Evolutionary conservation across 768 basidiomycete species (phyloP).

Genomic region (Pisolithus marmoratus): DNA sequence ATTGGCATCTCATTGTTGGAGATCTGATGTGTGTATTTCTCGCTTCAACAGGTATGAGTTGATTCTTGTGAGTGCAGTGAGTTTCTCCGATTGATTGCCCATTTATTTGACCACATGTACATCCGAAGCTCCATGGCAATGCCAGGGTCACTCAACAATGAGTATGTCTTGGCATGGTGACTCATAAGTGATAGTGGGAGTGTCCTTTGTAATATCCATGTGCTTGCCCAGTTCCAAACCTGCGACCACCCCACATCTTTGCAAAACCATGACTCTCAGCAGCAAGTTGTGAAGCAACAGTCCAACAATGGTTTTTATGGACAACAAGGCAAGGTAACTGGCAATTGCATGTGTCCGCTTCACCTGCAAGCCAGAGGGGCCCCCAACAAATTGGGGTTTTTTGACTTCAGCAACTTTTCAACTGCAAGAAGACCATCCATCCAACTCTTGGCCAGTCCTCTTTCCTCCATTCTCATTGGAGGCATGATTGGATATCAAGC

Average conservation of each 20-base stretch:
- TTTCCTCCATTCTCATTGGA: not conserved
- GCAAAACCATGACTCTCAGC: conserved; percentile 27
- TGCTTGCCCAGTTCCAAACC: conserved; percentile 20
- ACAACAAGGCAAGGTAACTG: conserved; percentile 21
- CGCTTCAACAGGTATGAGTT: too few species aligned
- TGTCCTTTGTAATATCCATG: conserved; percentile 7
- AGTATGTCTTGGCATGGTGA: too few species aligned
- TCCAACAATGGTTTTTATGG: conserved; percentile 13
- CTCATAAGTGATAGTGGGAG: too few species aligned
- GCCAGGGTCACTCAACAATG: too few species aligned
- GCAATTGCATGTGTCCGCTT: conserved; percentile 22
- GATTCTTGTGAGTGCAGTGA: too few species aligned
- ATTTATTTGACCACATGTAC: too few species aligned
- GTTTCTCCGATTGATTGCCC: too few species aligned
- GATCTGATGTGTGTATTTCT: too few species aligned
- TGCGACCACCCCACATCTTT: conserved; percentile 24
- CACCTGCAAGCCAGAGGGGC: conserved; percentile 23
- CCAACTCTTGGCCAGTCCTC: not conserved
- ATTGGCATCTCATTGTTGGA: too few species aligned
- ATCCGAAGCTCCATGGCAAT: too few species aligned
- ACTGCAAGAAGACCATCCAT: not conserved
- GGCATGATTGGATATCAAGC: not conserved
- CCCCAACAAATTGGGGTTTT: conserved; percentile 19
- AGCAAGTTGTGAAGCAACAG: conserved; percentile 17
- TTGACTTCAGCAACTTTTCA: conserved; percentile 16